phyloP scores from a whole-genome alignment of 371 early-diverging fungal species.

The Amoeboaphelidium occidentale region DNA sequence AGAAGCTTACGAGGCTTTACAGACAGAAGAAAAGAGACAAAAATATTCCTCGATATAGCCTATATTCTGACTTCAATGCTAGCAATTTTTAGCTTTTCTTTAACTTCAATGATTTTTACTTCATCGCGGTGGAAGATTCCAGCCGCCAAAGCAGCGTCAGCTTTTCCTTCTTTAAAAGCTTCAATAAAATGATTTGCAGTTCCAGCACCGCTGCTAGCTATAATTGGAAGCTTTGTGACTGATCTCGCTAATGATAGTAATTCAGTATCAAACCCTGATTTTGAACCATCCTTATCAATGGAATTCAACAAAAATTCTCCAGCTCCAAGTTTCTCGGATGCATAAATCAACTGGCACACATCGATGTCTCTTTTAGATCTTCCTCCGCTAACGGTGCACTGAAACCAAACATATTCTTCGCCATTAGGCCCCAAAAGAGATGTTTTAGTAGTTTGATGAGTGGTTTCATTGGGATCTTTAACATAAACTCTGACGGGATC shows the following conservation, averaged over 20 bases:
- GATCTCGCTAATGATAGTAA: slow-evolving; percentile 44
- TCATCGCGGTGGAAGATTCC: slow-evolving; percentile 90
- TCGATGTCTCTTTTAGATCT: slow-evolving; percentile 82
- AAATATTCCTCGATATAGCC: too few relatives aligned
- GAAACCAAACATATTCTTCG: slow-evolving; percentile 87
- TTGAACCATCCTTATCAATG: slow-evolving; percentile 93
- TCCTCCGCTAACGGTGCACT: slow-evolving; percentile 91
- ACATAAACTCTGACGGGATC: slow-evolving; percentile 89
- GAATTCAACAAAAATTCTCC: slow-evolving; percentile 65
- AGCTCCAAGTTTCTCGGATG: slow-evolving; percentile 71
- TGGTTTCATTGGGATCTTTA: slow-evolving; percentile 29
- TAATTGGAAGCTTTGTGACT: slow-evolving; percentile 70
- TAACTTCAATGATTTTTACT: slow-evolving; percentile 63
- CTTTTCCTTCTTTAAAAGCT: slow-evolving; percentile 51
- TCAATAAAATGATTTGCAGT: slow-evolving; percentile 54
- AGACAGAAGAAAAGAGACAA: too few relatives aligned
- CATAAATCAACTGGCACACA: slow-evolving; percentile 61
- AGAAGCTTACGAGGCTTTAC: too few relatives aligned
- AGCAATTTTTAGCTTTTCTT: slow-evolving; percentile 23
- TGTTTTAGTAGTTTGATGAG: slow-evolving; percentile 45
- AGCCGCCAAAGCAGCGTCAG: slow-evolving; percentile 86
- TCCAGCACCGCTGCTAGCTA: slow-evolving; percentile 88
- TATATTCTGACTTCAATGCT: neutral
- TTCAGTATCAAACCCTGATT: slow-evolving; percentile 76
- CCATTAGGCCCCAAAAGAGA: slow-evolving; percentile 58